Evolutionary conservation across 164 flowering plant genomes (phyloP), one percentile per base, ranked within the genome.

Genomic region (Piper betle): DNA sequence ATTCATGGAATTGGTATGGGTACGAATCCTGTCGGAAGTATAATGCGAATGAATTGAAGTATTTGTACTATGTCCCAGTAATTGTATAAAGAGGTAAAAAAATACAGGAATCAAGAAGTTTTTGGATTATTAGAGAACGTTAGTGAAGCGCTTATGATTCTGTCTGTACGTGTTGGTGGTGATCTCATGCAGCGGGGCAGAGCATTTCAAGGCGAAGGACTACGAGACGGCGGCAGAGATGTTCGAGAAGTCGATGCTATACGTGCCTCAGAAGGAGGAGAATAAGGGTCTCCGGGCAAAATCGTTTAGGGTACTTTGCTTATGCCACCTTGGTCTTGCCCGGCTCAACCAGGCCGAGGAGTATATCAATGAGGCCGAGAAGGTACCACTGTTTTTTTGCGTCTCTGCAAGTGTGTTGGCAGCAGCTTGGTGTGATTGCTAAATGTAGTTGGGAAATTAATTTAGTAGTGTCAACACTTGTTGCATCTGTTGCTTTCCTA

Each of bases 221-320:
- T 88, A 82, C 63, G 74, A 72, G 72, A 78, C 73, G 37, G 82
- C 93, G 67, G 92, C 91, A 39, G 95, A 81, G 67, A 72, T 94
- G 80, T 91, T 88, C 67, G 97, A 91, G 63, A 91, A 85, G 63
- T 78, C 97, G 13, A 76, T 94, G 97, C 91, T 94, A 52, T 94
- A 88, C 74, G 78, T 88, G 19, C 91, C 89, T 43, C 57, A 71
- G 72, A 77, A 82, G 53, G 62, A 75, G 13, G 97, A 88, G 68
- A 80, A 71, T 62, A 80, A 79, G 73, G 67, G 64, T 61, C 80
- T 86, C 13, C 75, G 93, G 60, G 89, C 97, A 38, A 94, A 94
- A 77, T 82, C 97, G 62, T 91, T 76, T 61, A 80, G 99, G 73
- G 93, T 84, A 39, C 74, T 91, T 64, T 85, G 89, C 66, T 91